Conservation (phyloP, 306 rosid species). For the Argentina anserina region DNA sequence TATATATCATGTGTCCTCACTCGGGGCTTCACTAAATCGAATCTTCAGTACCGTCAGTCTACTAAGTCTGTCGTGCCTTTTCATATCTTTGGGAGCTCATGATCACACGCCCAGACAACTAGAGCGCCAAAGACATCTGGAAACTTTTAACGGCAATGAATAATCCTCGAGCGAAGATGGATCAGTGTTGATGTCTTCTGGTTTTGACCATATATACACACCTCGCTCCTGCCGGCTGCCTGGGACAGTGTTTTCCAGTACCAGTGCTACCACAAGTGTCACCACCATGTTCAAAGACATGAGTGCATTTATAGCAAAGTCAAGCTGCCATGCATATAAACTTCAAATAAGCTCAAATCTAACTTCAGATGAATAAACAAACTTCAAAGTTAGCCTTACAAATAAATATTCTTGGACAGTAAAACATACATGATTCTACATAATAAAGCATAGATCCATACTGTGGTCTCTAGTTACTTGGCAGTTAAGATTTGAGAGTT, state of each 20-base stretch:
- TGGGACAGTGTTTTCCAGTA: conserved; percentile 84
- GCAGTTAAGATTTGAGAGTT: background rate
- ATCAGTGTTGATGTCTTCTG: conserved; percentile 53
- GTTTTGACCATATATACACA: conserved; percentile 60
- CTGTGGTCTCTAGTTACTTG: background rate
- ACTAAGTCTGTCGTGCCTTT: background rate
- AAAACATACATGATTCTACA: background rate
- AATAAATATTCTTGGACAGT: background rate
- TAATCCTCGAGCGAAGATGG: conserved; percentile 61
- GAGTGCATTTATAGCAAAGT: conserved; percentile 74
- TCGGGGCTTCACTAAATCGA: background rate
- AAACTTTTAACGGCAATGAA: conserved; percentile 57
- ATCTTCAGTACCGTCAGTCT: background rate
- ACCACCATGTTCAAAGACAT: conserved; percentile 96
- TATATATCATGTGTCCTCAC: background rate
- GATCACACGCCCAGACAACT: conserved; percentile 49
- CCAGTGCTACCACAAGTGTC: conserved; percentile 65
- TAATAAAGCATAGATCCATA: background rate
- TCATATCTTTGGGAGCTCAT: background rate
- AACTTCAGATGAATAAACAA: background rate
- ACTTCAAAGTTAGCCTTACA: background rate
- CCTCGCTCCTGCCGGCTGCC: conserved; percentile 84
- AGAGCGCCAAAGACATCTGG: conserved; percentile 40
- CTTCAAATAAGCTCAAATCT: conserved; percentile 26
- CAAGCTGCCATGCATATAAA: conserved; percentile 52